phyloP scores from a whole-genome alignment of 2,329 filamentous ascomycete genomes.

The Periglandula ipomoeae region DNA sequence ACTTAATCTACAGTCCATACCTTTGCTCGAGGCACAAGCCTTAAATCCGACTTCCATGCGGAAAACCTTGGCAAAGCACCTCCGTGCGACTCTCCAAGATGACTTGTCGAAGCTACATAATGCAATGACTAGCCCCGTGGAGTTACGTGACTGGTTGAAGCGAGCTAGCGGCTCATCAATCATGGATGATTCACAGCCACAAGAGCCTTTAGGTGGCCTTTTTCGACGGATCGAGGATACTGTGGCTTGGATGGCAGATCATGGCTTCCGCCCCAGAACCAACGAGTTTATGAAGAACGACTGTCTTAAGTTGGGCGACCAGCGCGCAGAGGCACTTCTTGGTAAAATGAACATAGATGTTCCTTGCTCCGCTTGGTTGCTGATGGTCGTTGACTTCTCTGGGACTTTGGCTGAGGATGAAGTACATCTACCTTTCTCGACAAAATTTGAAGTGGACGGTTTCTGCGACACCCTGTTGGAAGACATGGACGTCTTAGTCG shows the following conservation, averaged over 20 bases:
- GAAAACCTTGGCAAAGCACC: constrained; percentile 35
- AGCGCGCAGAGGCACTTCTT: constrained; percentile 44
- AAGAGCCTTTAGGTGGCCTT: constrained; percentile 37
- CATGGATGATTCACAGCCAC: constrained; percentile 27
- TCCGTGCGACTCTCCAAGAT: constrained; percentile 38
- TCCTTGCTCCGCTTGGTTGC: constrained; percentile 50
- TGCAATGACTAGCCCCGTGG: constrained; percentile 38
- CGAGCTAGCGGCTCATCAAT: constrained; percentile 27
- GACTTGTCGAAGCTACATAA: constrained; percentile 44
- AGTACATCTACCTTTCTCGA: constrained; percentile 59
- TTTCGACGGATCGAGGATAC: constrained; percentile 41
- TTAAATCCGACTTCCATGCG: constrained; percentile 35
- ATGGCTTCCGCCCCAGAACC: constrained; percentile 47
- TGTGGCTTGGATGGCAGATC: constrained; percentile 45
- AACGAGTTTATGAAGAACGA: constrained; percentile 39
- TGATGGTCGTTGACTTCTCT: constrained; percentile 61
- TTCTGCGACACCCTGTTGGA: constrained; percentile 46
- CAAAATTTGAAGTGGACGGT: constrained; percentile 47
- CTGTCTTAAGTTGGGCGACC: constrained; percentile 36
- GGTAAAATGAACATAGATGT: constrained; percentile 52
- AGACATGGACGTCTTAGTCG: constrained; percentile 54
- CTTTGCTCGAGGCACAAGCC: constrained; percentile 55
- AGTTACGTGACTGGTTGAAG: constrained; percentile 46
- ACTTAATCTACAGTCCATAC: constrained; percentile 60
- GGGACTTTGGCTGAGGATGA: constrained; percentile 53